phyloP scores from a whole-genome alignment of 768 basidiomycete species.

The Suillus cothurnatus region DNA sequence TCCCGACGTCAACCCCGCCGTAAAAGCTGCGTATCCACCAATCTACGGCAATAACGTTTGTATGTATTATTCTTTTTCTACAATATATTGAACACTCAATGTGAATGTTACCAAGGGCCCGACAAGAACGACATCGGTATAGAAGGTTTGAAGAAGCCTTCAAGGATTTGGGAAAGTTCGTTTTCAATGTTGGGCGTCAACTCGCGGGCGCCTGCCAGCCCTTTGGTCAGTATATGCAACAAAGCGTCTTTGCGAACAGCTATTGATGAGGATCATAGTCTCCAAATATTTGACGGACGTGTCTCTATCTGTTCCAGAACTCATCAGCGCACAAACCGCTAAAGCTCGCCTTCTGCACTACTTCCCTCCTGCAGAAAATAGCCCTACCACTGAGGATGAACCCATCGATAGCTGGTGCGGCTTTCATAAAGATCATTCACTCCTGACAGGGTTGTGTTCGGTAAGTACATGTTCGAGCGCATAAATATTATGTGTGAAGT shows the following conservation, averaged over 20 bases:
- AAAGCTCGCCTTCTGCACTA: constrained; percentile 98
- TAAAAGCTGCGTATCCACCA: constrained; percentile 66
- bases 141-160: constrained; percentile 82
- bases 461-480: constrained; percentile 40
- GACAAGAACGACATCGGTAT: constrained; percentile 54
- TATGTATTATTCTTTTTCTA: constrained; percentile 34
- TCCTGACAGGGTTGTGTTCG: constrained; percentile 91
- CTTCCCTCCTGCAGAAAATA: constrained; percentile 67
- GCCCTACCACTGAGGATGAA: constrained; percentile 49
- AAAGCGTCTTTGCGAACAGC: constrained; percentile 1
- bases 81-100: background rate
- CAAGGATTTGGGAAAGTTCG: constrained; percentile 80
- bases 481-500: constrained; percentile 5
- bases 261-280: constrained; percentile 40
- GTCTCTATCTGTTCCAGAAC: constrained; percentile 64
- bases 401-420: constrained; percentile 92
- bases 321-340: constrained; percentile 77
- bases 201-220: constrained; percentile 89
- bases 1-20: constrained; percentile 58
- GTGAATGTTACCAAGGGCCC: constrained; percentile 54
- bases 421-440: constrained; percentile 89
- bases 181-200: constrained; percentile 81
- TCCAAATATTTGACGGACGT: constrained; percentile 63
- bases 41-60: constrained; percentile 92
- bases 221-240: constrained; percentile 61